These are phyloP conservation scores for Phanerochaete carnosa DNA, from an alignment of 768 basidiomycete species.

Conservation along the genomic window DNA sequence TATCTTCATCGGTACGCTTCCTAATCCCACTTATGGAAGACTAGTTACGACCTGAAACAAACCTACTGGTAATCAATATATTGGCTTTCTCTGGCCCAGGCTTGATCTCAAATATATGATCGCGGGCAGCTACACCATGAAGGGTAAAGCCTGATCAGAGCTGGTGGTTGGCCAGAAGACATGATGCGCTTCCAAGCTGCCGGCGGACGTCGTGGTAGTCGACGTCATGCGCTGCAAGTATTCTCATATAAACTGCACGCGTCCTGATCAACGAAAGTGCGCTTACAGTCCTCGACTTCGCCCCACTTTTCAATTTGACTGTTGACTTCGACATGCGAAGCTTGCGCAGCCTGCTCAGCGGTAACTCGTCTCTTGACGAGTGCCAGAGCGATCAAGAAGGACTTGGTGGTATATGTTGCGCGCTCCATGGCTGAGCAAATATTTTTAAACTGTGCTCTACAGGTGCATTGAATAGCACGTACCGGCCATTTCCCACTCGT, in stretches of 20 bases:
- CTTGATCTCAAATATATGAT: background rate
- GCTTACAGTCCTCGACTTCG: constrained; percentile 98
- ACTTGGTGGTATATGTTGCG: constrained; percentile 85
- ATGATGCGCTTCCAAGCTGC: constrained; percentile 78
- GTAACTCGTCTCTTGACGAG: constrained; percentile 73
- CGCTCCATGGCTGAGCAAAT: constrained; percentile 79
- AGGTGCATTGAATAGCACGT: constrained; percentile 23
- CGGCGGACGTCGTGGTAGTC: constrained; percentile 92
- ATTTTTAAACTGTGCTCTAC: background rate
- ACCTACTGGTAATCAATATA: no score
- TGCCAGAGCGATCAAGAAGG: constrained; percentile 83
- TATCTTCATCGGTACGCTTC: no score
- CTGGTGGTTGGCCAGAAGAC: constrained; percentile 31
- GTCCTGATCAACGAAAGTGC: background rate
- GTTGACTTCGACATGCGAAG: constrained; percentile 87
- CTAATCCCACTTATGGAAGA: no score
- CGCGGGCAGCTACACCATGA: no score
- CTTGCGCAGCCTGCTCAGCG: constrained; percentile 81
- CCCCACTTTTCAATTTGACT: constrained; percentile 98
- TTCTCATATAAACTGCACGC: background rate
- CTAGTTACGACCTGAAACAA: no score
- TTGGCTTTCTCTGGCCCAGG: no score
- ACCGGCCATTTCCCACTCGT: constrained; percentile 91
- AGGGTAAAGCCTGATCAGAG: background rate
- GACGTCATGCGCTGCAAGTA: constrained; percentile 87